Evolutionary conservation across 2,329 filamentous ascomycete species (phyloP), one percentile per base, ranked within the genome.

Genomic region (Passalora sequoiae): DNA sequence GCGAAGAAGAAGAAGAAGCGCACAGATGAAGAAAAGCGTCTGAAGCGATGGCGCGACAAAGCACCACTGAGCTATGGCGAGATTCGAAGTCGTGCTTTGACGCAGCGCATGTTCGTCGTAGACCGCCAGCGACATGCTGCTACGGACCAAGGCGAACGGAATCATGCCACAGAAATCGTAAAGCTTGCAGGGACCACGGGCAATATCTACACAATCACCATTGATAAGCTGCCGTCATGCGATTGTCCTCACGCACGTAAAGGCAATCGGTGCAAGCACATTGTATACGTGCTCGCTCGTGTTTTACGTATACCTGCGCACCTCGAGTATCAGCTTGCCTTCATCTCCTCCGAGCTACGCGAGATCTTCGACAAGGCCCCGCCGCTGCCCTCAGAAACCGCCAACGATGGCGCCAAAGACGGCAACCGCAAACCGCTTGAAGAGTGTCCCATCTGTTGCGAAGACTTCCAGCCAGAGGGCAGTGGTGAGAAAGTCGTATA

Each of bases 251-350:
- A 61, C 30, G 59, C 59, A 2, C 38, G 24, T 10, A 59, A 58
- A 28, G 50, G 56, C 25, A 74, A 77, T 6, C 76, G 80, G 56
- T 84, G 80, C 70, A 83, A 83, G 56, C 81, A 85, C 52, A 67
- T 81, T 13, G 51, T 83, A 21, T 84, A 80, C 54, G 76, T 78
- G 21, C 69, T 83, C 40, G 62, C 74, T 32, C 75, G 76, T 19
- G 74, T 79, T 2, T 68, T 83, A 24, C 79, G 77, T 62, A 77
- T 72, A 1, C 72, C 71, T 0, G 60, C 68, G 24, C 60, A 80
- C 25, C 66, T 82, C 2, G 69, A 72, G 36, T 82, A 80, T 49
- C 80, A 83, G 56, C 64, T 79, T n/a, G 78, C 78, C 1, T 75
- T 83, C 47, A 60, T 80, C 15, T 70, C 73, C 9, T 69, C 69